Evolutionary conservation across 495 filamentous ascomycete species (phyloP).

Genomic region (Diplogelasinospora grovesii): DNA sequence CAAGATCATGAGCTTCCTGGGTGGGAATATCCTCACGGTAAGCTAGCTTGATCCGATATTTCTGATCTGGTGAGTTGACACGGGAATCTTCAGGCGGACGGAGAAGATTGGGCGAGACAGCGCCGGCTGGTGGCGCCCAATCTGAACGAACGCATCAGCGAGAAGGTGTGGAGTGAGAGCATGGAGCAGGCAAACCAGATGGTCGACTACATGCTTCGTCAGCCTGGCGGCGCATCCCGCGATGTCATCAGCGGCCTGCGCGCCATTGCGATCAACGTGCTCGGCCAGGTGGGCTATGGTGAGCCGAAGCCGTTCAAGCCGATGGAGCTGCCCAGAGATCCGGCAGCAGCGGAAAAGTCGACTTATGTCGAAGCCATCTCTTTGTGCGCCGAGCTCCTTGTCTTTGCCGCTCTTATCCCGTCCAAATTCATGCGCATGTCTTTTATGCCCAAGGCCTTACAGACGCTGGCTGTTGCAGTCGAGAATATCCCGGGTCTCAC

Average conservation of each 20-base stretch:
- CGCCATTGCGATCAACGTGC: conserved; percentile 35
- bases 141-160: conserved; percentile 34
- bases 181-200: conserved; percentile 26
- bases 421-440: conserved; percentile 19
- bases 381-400: conserved; percentile 22
- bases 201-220: conserved; percentile 16
- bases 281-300: conserved; percentile 33
- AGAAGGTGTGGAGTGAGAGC: conserved; percentile 33
- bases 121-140: conserved; percentile 33
- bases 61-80: neutral
- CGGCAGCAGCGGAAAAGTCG: conserved; percentile 17
- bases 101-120: conserved; percentile 33
- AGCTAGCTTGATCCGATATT: neutral
- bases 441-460: conserved; percentile 26
- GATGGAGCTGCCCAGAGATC: conserved; percentile 8
- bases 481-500: conserved; percentile 17
- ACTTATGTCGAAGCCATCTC: conserved; percentile 32
- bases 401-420: conserved; percentile 28
- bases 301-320: conserved; percentile 25
- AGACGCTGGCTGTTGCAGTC: conserved; percentile 19
- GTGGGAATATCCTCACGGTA: conserved; percentile 25
- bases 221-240: conserved; percentile 16
- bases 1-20: conserved; percentile 23
- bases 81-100: conserved; percentile 12
- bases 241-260: conserved; percentile 21